Evolutionary conservation across 371 early-diverging fungal species (phyloP), one percentile per base, ranked within the genome.

Genomic region (Apophysomyces trapeziformis): DNA sequence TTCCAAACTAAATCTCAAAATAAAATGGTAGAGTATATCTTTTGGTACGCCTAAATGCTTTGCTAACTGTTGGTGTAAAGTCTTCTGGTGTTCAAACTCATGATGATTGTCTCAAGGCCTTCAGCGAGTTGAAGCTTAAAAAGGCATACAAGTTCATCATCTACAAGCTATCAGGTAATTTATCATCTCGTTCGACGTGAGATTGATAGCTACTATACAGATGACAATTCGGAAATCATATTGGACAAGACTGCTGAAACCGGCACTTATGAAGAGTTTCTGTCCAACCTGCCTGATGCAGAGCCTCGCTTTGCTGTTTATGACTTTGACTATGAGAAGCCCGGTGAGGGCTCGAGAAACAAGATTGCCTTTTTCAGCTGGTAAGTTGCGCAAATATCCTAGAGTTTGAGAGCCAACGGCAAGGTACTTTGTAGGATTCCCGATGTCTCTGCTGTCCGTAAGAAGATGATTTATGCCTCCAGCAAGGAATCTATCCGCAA

Each of bases 381-480:
- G 84, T 81, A 79, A 70, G 73, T 59, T 56, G 36, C 46, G 14
- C 11, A 46, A 47, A 50, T 47, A 45, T 26, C 2, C 26, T 26
- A 62, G 16, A 54, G 46, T 54, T 7, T 47, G 5, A 11, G 11
- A 36, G 35, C 62, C 14, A 41, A 16, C 16, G 12, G 7, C 37
- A 38, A 13, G 60, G 21, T 5, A 12, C 1, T 43, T 39, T 61
- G n/a, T 77, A 94, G 95, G 95, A 76, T 90, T 26, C 98, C 98
- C 26, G 96, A 96, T 70, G 77, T 67, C 12, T 79, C 95, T 61
- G 89, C 84, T 72, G 74, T 95, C 68, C 90, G 86, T 75, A 63
- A 83, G 69, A 96, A 95, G 89, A 97, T 97, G 98, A 50, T 96
- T 71, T 97, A 95, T 84, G 90, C 98, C 58, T 87, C 94, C 61